phyloP scores from a whole-genome alignment of 208 protist genomes.

The Leishmania arabica region DNA sequence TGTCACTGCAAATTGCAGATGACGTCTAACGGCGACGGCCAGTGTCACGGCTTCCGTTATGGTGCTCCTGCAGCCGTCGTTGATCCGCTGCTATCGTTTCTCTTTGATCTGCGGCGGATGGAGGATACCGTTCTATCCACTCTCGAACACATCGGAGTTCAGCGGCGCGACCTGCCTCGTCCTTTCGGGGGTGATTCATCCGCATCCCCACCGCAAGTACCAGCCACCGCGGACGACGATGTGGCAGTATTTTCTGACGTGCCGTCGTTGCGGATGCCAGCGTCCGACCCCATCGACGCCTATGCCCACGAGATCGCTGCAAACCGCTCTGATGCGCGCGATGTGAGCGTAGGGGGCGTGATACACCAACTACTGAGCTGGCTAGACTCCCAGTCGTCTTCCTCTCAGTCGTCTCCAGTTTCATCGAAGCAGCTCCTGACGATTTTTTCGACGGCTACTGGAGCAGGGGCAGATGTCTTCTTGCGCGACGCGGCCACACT shows the following conservation, averaged over 20 bases:
- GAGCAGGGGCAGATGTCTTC: constrained; percentile 10
- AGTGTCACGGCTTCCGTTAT: constrained; percentile 31
- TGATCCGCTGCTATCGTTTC: constrained; percentile 67
- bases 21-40: not conserved
- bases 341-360: not conserved
- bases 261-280: not conserved
- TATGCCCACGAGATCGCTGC: constrained; percentile 4
- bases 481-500: constrained; percentile 4
- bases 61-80: constrained; percentile 54
- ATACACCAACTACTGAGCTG: constrained; percentile 26
- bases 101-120: constrained; percentile 58
- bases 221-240: not conserved
- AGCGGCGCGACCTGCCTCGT: constrained; percentile 16
- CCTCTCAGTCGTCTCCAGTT: not conserved
- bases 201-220: not conserved
- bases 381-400: constrained; percentile 18
- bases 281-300: not conserved
- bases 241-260: not conserved
- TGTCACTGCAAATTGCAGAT: not conserved
- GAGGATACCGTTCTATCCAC: constrained; percentile 38
- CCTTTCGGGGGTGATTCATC: constrained; percentile 3
- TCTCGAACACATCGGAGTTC: constrained; percentile 40
- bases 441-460: constrained; percentile 18
- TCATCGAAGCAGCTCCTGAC: constrained; percentile 22
- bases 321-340: not conserved